These are phyloP conservation scores for Climacium dendroides DNA, from an alignment of 225 moss, liverwort and hornwort genomes.

Conservation along the genomic window DNA sequence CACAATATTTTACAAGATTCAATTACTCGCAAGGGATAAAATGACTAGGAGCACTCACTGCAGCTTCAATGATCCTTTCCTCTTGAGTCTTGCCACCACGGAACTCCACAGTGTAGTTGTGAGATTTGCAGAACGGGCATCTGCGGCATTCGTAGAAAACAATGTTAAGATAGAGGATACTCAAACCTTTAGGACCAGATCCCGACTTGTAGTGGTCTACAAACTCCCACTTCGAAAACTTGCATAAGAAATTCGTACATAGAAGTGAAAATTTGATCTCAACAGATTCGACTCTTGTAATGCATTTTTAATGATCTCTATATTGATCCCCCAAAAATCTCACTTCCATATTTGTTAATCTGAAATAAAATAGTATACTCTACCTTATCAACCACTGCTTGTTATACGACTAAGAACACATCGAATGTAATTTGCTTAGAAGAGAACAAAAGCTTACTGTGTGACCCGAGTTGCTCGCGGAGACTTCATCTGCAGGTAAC, in stretches of 20 bases:
- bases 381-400: background rate
- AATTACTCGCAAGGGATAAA: background rate
- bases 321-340: background rate
- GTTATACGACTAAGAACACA: background rate
- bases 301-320: background rate
- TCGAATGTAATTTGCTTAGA: background rate
- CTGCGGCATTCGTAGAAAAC: background rate
- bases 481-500: slow-evolving; percentile 57
- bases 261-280: background rate
- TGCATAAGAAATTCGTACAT: background rate
- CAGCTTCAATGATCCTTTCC: slow-evolving; percentile 51
- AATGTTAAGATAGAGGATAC: no score
- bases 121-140: slow-evolving; percentile 53
- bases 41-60: slow-evolving; percentile 7
- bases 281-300: background rate
- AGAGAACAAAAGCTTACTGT: slow-evolving; percentile 18
- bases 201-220: background rate
- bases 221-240: no score
- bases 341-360: background rate
- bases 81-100: slow-evolving; percentile 38
- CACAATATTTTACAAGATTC: background rate
- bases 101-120: slow-evolving; percentile 49
- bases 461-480: slow-evolving; percentile 27
- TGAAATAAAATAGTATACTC: background rate
- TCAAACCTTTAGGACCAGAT: background rate